These are phyloP conservation scores for Avicennia marina DNA, from an alignment of 257 asterid species.

Conservation along the genomic window DNA sequence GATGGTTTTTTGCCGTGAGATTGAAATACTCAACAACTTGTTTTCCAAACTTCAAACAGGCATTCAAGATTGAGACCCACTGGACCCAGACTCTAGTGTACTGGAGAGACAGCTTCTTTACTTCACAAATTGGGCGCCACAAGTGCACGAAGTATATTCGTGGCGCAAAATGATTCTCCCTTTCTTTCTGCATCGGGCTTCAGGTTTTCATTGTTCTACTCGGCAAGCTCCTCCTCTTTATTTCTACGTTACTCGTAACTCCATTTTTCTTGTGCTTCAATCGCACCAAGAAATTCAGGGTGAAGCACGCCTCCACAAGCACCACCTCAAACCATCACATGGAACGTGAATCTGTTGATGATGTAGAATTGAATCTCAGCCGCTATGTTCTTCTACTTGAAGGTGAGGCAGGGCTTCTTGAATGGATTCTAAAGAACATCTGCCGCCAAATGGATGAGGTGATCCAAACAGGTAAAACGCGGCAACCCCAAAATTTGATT, in stretches of 20 bases:
- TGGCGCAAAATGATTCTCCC: too few species aligned
- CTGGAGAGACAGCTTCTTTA: slow-evolving; percentile 19
- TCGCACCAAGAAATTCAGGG: too few species aligned
- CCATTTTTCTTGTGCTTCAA: background rate
- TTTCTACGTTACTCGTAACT: background rate
- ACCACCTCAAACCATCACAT: too few species aligned
- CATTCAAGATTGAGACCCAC: background rate
- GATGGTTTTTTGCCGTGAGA: background rate
- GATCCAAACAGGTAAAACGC: slow-evolving; percentile 11
- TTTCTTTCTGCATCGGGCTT: background rate
- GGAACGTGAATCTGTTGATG: too few species aligned
- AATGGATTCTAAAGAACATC: slow-evolving; percentile 7
- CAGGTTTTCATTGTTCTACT: slow-evolving; percentile 2
- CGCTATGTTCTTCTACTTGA: background rate
- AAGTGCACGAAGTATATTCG: too few species aligned
- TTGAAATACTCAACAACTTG: background rate
- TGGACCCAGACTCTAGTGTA: slow-evolving; percentile 5
- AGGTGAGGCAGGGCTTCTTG: slow-evolving; percentile 2
- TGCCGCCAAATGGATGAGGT: slow-evolving; percentile 6
- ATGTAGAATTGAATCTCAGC: too few species aligned
- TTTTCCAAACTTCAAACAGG: background rate
- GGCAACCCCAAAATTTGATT: too few species aligned
- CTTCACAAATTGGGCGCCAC: too few species aligned
- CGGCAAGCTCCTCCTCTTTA: background rate
- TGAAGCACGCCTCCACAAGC: background rate